Evolutionary conservation across 768 basidiomycete genomes (phyloP).

Genomic region (Pleurotus ostreatus): DNA sequence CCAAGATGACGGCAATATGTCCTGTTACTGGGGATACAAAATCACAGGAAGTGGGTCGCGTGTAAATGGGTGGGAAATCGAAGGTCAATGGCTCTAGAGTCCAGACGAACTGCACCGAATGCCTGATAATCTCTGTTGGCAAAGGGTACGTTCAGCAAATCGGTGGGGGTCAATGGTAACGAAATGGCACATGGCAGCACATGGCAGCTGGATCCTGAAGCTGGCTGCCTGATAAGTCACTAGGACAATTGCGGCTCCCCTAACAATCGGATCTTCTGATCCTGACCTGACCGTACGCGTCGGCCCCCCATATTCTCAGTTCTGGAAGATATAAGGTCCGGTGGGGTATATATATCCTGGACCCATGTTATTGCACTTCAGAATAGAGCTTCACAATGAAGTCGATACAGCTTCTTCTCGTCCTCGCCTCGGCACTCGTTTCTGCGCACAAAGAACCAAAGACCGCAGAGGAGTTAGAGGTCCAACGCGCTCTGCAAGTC

Average conservation of each 20-base stretch:
- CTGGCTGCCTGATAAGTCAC: no score
- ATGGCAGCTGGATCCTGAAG: no score
- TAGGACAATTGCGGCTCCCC: not conserved
- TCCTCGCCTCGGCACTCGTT: slow-evolving; percentile 18
- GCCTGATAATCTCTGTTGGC: not conserved
- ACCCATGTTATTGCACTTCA: not conserved
- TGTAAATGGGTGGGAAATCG: not conserved
- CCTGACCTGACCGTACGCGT: no score
- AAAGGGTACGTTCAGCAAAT: no score
- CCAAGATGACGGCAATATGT: no score
- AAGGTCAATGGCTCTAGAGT: not conserved
- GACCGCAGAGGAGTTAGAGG: slow-evolving; percentile 40
- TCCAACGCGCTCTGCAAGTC: slow-evolving; percentile 44
- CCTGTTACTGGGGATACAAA: no score
- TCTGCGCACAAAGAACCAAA: slow-evolving; percentile 39
- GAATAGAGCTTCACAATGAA: not conserved
- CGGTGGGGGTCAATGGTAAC: no score
- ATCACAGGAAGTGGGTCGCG: not conserved
- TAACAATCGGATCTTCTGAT: not conserved
- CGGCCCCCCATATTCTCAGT: no score
- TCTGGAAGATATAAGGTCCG: no score
- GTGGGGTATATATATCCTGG: not conserved
- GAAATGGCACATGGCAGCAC: no score
- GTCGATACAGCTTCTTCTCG: slow-evolving; percentile 10
- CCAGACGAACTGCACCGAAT: not conserved